Conservation (phyloP, 495 filamentous ascomycete species). For the Achaetomiella virescens region DNA sequence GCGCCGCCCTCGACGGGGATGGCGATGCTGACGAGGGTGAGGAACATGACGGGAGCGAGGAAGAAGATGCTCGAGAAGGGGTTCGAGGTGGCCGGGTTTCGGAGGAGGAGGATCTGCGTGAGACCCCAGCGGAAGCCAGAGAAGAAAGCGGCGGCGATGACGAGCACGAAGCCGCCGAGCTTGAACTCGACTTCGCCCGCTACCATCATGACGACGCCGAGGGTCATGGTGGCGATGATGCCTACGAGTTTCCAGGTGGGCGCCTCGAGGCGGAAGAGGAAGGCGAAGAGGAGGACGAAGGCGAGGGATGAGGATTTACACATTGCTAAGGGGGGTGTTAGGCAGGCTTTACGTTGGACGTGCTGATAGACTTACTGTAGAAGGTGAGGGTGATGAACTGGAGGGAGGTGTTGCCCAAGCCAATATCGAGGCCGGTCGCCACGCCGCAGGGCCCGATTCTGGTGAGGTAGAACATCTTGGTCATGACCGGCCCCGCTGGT, state of each 20-base stretch:
- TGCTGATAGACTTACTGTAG: constrained; percentile 58
- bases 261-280: constrained; percentile 84
- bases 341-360: neutral
- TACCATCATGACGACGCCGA: constrained; percentile 98
- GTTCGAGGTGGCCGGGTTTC: constrained; percentile 92
- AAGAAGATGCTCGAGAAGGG: constrained; percentile 97
- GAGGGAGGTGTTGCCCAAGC: constrained; percentile 89
- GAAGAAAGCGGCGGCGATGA: constrained; percentile 89
- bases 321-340: constrained; percentile 60
- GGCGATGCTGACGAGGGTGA: constrained; percentile 71
- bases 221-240: constrained; percentile 89
- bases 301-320: constrained; percentile 95
- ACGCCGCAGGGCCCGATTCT: constrained; percentile 88
- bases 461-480: constrained; percentile 83
- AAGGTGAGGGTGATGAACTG: constrained; percentile 96
- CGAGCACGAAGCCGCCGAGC: constrained; percentile 77
- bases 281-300: constrained; percentile 94
- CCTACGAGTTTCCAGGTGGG: constrained; percentile 77
- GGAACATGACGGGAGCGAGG: constrained; percentile 93
- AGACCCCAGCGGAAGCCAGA: constrained; percentile 96
- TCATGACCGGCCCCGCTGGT: constrained; percentile 72
- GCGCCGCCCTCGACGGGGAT: constrained; percentile 73
- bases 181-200: constrained; percentile 92
- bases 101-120: constrained; percentile 90
- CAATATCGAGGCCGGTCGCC: constrained; percentile 93